Percentiles rank a stretch among this genome's conserved stretches.
phyloP scores from a whole-genome alignment of 2,329 filamentous ascomycete genomes.

The Cladosporium oxysporum region DNA sequence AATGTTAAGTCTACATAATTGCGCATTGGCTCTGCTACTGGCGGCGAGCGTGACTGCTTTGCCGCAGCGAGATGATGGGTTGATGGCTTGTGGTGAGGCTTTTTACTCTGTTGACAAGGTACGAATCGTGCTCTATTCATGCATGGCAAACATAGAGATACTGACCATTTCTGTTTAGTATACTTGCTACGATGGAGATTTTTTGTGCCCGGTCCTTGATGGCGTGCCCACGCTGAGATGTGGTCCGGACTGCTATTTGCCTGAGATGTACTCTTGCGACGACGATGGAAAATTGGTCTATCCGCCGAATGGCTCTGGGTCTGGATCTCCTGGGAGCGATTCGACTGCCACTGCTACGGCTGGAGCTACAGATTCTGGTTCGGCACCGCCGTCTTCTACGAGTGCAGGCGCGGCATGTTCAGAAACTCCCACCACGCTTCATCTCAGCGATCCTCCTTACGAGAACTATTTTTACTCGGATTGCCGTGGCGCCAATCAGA shows the following conservation, averaged over 20 bases:
- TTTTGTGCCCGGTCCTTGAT: conserved; percentile 41
- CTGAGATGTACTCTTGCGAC: conserved; percentile 35
- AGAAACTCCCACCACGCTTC: conserved; percentile 40
- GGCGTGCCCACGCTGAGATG: conserved; percentile 39
- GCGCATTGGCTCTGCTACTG: background rate
- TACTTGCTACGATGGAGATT: conserved; percentile 41
- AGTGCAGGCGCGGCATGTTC: conserved; percentile 27
- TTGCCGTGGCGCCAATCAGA: conserved; percentile 60
- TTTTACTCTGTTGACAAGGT: conserved; percentile 7
- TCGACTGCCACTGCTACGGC: background rate
- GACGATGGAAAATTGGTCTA: conserved; percentile 30
- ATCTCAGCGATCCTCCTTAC: conserved; percentile 60
- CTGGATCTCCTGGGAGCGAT: conserved; percentile 1
- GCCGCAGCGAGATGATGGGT: background rate
- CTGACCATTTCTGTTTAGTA: conserved; percentile 30
- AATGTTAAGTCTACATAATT: background rate
- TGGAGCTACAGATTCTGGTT: background rate
- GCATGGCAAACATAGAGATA: background rate
- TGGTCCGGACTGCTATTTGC: conserved; percentile 40
- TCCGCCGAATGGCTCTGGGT: conserved; percentile 27
- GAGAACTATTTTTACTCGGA: conserved; percentile 68
- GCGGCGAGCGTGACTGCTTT: background rate
- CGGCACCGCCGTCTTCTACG: background rate
- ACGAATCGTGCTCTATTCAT: background rate
- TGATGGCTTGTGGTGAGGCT: conserved; percentile 12